Base-by-base conservation (phyloP, 1,284 basidiomycete species). In the Tremellales sp. region DNA sequence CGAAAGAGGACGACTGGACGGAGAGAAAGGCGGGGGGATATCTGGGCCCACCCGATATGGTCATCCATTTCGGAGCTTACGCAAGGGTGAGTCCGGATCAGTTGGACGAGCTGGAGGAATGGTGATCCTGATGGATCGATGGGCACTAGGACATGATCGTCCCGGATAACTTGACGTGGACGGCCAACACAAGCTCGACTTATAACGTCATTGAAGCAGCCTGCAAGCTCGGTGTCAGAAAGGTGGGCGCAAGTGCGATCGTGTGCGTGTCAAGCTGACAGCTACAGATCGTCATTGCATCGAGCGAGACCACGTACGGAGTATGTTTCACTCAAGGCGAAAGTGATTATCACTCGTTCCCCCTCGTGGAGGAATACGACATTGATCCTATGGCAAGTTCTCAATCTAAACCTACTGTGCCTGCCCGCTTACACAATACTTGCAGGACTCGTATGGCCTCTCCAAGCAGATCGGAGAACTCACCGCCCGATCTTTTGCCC, bases 161-260 rank as follows among this genome's bases (percentile, higher is more conserved):
- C 3, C 65, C 65, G 9, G 61, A 63, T 35, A 60, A 54, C 43
- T 58, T 57, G 44, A 52, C 50, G 31, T 67, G 65, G 41, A 50
- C 56, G 16, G 51, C 53, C 13, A 67, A 67, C 40, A 54, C 54
- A 3, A 49, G 50, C 25, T 47, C 52, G 29, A 67, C 65, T 3
- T 67, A 67, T 55, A 67, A 67, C 37, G 59, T 67, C 36, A 63
- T 67, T 45, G 65, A 67, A 35, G 65, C 58, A 2, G 60, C 63
- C 14, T 60, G 57, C 46, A 67, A 67, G 40, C 51, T 67, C 16
- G 65, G 65, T 12, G 56, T 67, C 48, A 60, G 56, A 45, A 65
- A 65, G 47, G n/a, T n/a, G n/a, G n/a, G n/a, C n/a, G n/a, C n/a
- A n/a, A n/a, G n/a, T n/a, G n/a, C n/a, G n/a, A n/a, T n/a, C n/a